Conservation (phyloP, 768 basidiomycete species). For the Pulveroboletus sp. region DNA sequence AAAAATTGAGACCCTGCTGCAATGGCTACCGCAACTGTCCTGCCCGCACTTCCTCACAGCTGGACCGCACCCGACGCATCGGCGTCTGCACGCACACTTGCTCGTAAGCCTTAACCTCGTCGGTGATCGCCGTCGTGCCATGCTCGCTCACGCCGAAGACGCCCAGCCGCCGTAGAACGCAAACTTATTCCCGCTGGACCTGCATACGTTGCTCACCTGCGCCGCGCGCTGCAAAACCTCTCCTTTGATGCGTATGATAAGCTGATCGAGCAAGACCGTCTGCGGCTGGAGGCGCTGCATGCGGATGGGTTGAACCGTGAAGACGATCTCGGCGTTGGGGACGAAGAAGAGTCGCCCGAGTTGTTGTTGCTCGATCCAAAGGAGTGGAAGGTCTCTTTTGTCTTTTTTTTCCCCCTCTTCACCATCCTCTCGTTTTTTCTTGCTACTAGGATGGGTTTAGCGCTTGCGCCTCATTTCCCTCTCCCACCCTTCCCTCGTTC, state of each 20-base stretch:
- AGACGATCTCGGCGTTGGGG: constrained; percentile 90
- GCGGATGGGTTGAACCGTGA: constrained; percentile 49
- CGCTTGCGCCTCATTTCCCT: neutral
- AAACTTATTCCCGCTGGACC: constrained; percentile 82
- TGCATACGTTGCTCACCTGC: constrained; percentile 82
- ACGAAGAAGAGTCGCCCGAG: constrained; percentile 77
- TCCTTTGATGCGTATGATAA: constrained; percentile 85
- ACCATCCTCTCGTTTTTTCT: too few species aligned
- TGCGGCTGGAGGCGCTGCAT: constrained; percentile 49
- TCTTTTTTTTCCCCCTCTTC: neutral
- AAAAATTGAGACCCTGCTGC: neutral
- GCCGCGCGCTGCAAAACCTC: constrained; percentile 69
- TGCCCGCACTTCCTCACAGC: constrained; percentile 24
- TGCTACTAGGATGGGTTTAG: neutral
- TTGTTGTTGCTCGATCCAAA: constrained; percentile 84
- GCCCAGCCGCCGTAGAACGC: constrained; percentile 35
- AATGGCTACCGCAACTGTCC: constrained; percentile 26
- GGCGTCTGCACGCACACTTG: constrained; percentile 16
- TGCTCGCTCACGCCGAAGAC: constrained; percentile 6
- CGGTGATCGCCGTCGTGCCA: neutral
- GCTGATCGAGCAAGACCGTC: constrained; percentile 51
- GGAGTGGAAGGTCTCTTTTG: constrained; percentile 84
- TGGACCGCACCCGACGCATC: constrained; percentile 19
- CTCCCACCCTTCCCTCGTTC: neutral
- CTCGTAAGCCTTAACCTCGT: constrained; percentile 22